These are phyloP conservation scores for Astrephomene gubernaculifera DNA, from an alignment of 139 green algal genomes.

Conservation along the genomic window DNA sequence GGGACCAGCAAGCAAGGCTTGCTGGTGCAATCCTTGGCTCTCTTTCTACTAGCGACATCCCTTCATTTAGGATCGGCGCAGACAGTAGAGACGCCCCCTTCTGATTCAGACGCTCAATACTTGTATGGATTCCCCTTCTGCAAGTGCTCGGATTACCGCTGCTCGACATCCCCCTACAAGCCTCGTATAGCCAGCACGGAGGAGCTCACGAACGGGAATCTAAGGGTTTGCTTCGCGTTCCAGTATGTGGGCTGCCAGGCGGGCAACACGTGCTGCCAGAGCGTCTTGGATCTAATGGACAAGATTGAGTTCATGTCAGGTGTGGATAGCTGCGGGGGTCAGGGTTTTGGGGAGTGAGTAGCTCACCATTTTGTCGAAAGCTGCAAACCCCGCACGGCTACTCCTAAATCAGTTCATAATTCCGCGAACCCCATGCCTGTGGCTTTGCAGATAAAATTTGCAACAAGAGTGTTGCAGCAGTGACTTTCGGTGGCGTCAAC, in stretches of 20 bases:
- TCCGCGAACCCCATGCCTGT: too few relatives aligned
- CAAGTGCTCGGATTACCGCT: conserved; percentile 33
- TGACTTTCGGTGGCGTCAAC: conserved; percentile 4
- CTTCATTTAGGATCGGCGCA: background rate
- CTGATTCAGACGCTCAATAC: conserved; percentile 1
- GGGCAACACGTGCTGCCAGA: conserved; percentile 23
- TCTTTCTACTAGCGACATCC: background rate
- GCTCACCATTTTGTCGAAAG: background rate
- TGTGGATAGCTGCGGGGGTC: background rate
- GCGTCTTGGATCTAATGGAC: background rate
- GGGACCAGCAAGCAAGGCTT: conserved; percentile 32
- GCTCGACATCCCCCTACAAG: conserved; percentile 24
- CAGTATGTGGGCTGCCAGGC: conserved; percentile 1
- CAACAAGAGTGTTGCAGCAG: background rate
- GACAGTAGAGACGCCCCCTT: background rate
- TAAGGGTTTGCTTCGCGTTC: conserved; percentile 22
- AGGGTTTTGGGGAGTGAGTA: background rate
- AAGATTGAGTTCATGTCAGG: conserved; percentile 41
- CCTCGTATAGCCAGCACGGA: background rate
- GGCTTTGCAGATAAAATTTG: conserved; percentile 38
- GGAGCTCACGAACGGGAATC: background rate
- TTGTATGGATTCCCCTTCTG: conserved; percentile 36
- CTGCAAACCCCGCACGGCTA: too few relatives aligned
- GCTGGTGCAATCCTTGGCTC: background rate
- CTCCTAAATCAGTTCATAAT: too few relatives aligned